A percentile compares a stretch with the other conserved stretches of the same genome.
Conservation (phyloP, 257 asterid species). For the Knoxia roxburghii region DNA sequence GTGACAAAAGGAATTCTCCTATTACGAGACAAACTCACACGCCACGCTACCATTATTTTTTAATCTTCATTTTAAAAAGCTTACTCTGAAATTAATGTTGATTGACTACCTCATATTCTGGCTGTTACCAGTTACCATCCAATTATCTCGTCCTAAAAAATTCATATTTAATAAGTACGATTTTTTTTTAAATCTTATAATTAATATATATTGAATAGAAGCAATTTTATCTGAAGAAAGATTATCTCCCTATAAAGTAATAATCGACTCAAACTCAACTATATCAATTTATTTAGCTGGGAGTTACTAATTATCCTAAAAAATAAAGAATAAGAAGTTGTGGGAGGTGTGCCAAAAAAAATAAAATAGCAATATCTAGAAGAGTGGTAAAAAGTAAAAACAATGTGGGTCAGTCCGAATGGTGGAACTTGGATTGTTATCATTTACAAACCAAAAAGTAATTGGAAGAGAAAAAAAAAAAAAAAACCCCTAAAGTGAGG, state of each 20-base stretch:
- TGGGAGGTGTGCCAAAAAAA: not conserved
- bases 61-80: not conserved
- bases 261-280: no score
- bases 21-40: not conserved
- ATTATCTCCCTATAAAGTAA: no score
- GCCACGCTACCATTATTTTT: conserved; percentile 7
- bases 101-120: not conserved
- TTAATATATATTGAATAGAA: no score
- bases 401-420: conserved; percentile 10
- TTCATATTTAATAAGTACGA: no score
- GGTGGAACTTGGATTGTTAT: conserved; percentile 10
- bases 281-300: no score
- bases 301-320: no score
- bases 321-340: not conserved
- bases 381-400: not conserved
- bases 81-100: not conserved
- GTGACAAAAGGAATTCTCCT: not conserved
- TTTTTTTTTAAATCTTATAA: no score
- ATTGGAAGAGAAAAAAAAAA: not conserved
- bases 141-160: not conserved
- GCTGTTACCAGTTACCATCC: not conserved
- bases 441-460: conserved; percentile 26
- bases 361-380: not conserved
- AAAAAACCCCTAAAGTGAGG: no score
- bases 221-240: no score